phyloP scores from a whole-genome alignment of 495 filamentous ascomycete genomes.

The Choiromyces venosus region DNA sequence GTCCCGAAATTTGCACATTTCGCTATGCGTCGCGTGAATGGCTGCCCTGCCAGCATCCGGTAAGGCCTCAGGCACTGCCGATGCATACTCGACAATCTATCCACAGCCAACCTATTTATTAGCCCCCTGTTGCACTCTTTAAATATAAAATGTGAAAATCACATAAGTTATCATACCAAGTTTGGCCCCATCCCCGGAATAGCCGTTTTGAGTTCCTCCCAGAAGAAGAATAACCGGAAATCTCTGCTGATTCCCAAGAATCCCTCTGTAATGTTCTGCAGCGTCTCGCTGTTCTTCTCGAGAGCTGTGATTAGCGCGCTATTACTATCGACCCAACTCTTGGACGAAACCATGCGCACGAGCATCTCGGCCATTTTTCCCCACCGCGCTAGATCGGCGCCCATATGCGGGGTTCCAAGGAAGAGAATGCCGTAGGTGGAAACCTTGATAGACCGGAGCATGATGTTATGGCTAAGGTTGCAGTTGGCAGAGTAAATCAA shows the following conservation, averaged over 20 bases:
- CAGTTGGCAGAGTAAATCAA: conserved; percentile 61
- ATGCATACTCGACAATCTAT: conserved; percentile 61
- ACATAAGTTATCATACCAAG: conserved; percentile 42
- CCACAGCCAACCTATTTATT: not conserved
- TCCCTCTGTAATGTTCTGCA: conserved; percentile 72
- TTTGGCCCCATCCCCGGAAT: conserved; percentile 34
- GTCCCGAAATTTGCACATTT: conserved; percentile 81
- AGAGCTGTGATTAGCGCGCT: conserved; percentile 65
- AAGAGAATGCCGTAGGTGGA: conserved; percentile 83
- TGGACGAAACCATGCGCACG: conserved; percentile 63
- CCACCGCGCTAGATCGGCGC: conserved; percentile 72
- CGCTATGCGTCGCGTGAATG: conserved; percentile 77
- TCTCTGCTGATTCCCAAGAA: conserved; percentile 68
- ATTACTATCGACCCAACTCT: conserved; percentile 64
- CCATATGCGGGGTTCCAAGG: conserved; percentile 80
- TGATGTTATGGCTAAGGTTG: conserved; percentile 60
- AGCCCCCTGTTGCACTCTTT: not conserved
- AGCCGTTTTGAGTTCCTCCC: conserved; percentile 42
- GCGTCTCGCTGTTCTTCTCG: conserved; percentile 68
- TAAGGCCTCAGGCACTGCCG: conserved; percentile 62
- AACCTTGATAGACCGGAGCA: conserved; percentile 71
- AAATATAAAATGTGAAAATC: not conserved
- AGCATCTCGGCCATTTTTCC: conserved; percentile 68
- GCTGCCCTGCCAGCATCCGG: conserved; percentile 70
- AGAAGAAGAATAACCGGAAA: conserved; percentile 65